phyloP scores from a whole-genome alignment of 1,139 yeast genomes.

The Saccharomycopsis crataegensis region DNA sequence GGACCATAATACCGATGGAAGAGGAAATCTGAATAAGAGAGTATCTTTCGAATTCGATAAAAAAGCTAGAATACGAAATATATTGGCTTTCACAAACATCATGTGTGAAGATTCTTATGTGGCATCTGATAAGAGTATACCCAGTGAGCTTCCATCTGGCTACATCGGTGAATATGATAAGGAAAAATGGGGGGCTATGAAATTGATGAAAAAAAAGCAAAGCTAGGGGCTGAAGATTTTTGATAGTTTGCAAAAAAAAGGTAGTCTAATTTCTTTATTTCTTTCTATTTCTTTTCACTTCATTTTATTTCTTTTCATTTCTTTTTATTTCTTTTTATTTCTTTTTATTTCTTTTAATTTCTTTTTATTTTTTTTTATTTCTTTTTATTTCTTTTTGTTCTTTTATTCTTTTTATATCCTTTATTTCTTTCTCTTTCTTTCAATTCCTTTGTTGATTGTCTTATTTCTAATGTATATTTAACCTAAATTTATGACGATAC shows the following conservation, averaged over 20 bases:
- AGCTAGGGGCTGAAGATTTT: not conserved
- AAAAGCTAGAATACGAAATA: not conserved
- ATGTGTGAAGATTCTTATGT: constrained; percentile 2
- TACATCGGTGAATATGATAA: constrained; percentile 52
- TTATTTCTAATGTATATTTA: too few species aligned
- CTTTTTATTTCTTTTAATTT: not conserved
- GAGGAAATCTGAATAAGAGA: not conserved
- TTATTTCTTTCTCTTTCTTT: too few species aligned
- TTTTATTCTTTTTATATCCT: too few species aligned
- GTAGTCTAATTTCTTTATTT: not conserved
- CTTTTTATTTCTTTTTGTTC: not conserved
- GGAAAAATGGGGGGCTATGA: constrained; percentile 50
- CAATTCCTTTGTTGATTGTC: too few species aligned
- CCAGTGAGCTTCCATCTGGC: constrained; percentile 46
- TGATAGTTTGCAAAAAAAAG: not conserved
- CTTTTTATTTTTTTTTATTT: not conserved
- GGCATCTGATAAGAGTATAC: constrained; percentile 32
- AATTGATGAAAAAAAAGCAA: constrained; percentile 20
- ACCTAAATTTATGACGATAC: too few species aligned
- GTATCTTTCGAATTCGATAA: not conserved
- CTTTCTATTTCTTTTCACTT: not conserved
- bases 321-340: not conserved
- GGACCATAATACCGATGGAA: not conserved
- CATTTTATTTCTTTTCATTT: not conserved
- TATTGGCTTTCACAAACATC: too few species aligned